Evolutionary conservation across 1,284 basidiomycete genomes (phyloP), one percentile per base, ranked within the genome.

Genomic region (Cryptococcus maquisensis): DNA sequence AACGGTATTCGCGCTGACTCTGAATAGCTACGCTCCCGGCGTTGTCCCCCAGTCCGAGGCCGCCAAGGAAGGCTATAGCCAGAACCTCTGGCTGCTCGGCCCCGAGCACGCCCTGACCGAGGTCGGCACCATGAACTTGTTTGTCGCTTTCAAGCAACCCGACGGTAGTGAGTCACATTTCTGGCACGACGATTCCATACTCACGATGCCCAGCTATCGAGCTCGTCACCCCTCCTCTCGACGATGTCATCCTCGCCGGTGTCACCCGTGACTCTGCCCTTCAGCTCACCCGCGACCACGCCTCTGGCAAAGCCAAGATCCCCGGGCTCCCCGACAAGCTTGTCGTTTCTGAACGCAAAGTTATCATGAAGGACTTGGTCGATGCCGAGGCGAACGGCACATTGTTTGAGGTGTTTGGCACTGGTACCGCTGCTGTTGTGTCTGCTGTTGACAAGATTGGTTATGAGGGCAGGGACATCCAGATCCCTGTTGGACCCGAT

Each of bases 191-290:
- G 8, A 12, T 24, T 18, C 21, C 21, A 12, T 15, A 37, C 47
- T 48, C 32, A 48, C 13, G 21, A 9, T 18, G 21, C 12, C 57
- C 28, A 86, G 86, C 78, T 12, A 77, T 81, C 49, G 91, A 95
- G 74, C 84, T 96, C 56, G 85, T 91, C 47, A 95, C 93, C 0
- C 93, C 95, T 10, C 91, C 94, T 4, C 81, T 98, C 40, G 90
- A 91, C 68, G 94, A 94, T 53, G 87, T 96, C 81, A 93, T 98
- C 68, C 86, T 99, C 15, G 94, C 95, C 12, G 95, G 95, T 59
- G 88, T 99, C 18, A 98, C 94, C 8, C 86, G 95, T 59, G 92
- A 97, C 76, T 92, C 89, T 35, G 35, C 35, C 13, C 38, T 21
- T 48, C 23, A n/a, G 9, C 84, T 98, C 49, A 88, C 90, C 1